Percentiles rank a stretch among this genome's conserved stretches.
phyloP scores from a whole-genome alignment of 1,139 yeast species.

The Debaryomyces coudertii region DNA sequence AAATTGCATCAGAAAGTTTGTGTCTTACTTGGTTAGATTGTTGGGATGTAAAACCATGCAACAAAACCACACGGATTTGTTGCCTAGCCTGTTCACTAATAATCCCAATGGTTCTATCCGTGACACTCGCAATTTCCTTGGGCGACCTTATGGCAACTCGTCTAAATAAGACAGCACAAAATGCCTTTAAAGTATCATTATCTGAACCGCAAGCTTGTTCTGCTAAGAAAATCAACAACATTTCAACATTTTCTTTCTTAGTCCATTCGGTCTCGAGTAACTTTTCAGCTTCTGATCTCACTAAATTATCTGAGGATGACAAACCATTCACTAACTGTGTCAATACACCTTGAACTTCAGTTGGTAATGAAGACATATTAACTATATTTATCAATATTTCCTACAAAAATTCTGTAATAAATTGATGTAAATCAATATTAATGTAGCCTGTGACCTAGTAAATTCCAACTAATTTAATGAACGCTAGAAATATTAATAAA shows the following conservation, averaged over 20 bases:
- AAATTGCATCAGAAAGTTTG: conserved; percentile 89
- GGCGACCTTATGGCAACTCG: conserved; percentile 83
- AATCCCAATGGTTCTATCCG: conserved; percentile 78
- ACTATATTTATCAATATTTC: conserved; percentile 4
- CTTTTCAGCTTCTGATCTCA: conserved; percentile 79
- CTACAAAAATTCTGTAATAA: conserved; percentile 8
- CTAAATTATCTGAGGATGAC: conserved; percentile 73
- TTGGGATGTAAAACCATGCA: conserved; percentile 71
- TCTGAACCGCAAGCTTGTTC: conserved; percentile 72
- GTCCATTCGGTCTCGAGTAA: conserved; percentile 78
- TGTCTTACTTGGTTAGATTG: conserved; percentile 78
- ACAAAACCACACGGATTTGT: conserved; percentile 66
- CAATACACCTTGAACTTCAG: conserved; percentile 60
- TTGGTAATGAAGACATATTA: conserved; percentile 61
- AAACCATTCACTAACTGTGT: conserved; percentile 65
- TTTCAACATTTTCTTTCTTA: conserved; percentile 60
- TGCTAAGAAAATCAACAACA: conserved; percentile 76
- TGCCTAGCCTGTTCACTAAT: conserved; percentile 59
- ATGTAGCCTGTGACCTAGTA: neutral
- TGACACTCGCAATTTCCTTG: conserved; percentile 58
- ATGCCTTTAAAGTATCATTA: conserved; percentile 58
- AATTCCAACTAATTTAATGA: conserved; percentile 2
- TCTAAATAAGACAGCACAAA: conserved; percentile 86
- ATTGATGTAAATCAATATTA: neutral
- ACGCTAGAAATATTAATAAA: conserved; percentile 4